phyloP scores from a whole-genome alignment of 73 alveolate species.

The Blepharisma japonicum region DNA sequence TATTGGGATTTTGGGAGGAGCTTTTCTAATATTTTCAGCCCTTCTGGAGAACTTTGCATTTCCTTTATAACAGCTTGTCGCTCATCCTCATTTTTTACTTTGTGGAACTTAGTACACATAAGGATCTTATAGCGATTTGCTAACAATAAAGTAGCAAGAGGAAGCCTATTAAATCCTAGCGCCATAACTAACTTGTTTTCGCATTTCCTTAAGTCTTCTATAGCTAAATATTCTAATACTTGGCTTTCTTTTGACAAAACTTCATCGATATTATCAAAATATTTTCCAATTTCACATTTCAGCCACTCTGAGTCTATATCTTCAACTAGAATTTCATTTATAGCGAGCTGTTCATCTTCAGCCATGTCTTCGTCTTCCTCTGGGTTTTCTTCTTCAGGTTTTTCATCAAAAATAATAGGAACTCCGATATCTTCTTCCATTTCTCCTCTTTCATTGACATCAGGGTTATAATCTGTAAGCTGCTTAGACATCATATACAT shows the following conservation, averaged over 20 bases:
- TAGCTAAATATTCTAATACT: conserved; percentile 53
- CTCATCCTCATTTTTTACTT: conserved; percentile 52
- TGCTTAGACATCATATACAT: conserved; percentile 63
- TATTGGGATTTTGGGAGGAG: conserved; percentile 22
- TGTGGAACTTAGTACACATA: conserved; percentile 42
- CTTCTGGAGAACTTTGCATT: conserved; percentile 57
- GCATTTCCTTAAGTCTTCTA: conserved; percentile 37
- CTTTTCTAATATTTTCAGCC: conserved; percentile 39
- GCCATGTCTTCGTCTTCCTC: conserved; percentile 56
- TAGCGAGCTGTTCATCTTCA: conserved; percentile 42
- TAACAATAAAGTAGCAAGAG: conserved; percentile 41
- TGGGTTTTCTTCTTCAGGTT: conserved; percentile 52
- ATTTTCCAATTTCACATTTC: conserved; percentile 49
- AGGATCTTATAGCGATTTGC: conserved; percentile 51
- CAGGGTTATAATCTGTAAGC: conserved; percentile 70
- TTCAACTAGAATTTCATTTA: conserved; percentile 17
- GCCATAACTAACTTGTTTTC: conserved; percentile 53
- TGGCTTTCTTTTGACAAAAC: conserved; percentile 55
- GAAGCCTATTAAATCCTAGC: conserved; percentile 47
- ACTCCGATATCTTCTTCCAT: conserved; percentile 53
- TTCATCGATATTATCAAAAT: conserved; percentile 43
- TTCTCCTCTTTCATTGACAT: conserved; percentile 42
- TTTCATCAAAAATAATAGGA: background rate
- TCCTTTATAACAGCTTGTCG: conserved; percentile 35
- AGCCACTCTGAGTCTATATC: conserved; percentile 40